phyloP scores from a whole-genome alignment of 805 yeast species.

The Candida multigemmis region DNA sequence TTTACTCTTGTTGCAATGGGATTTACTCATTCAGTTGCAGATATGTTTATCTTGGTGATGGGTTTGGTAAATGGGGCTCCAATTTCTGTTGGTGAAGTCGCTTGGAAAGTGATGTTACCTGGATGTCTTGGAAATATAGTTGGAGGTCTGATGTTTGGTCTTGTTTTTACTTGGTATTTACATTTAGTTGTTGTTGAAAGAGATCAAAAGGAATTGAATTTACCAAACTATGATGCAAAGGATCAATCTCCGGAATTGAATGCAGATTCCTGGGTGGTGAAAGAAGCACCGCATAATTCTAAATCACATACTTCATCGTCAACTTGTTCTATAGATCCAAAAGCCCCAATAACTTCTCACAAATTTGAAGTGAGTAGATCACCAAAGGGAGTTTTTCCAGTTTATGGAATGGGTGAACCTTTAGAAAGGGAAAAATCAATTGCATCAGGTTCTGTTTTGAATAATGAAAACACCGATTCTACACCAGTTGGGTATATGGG shows the following conservation, averaged over 20 bases:
- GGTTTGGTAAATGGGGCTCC: slow-evolving; percentile 64
- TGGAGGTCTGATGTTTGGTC: slow-evolving; percentile 67
- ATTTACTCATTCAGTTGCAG: slow-evolving; percentile 75
- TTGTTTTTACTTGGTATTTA: slow-evolving; percentile 61
- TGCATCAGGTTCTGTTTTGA: slow-evolving; percentile 24
- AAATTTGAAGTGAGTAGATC: slow-evolving; percentile 20
- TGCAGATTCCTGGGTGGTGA: slow-evolving; percentile 71
- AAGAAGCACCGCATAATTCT: neutral
- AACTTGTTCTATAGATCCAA: no score
- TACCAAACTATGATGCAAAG: slow-evolving; percentile 61
- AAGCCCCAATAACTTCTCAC: neutral
- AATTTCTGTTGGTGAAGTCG: slow-evolving; percentile 50
- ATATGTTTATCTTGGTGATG: slow-evolving; percentile 60
- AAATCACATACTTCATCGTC: neutral
- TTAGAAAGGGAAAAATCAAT: slow-evolving; percentile 46
- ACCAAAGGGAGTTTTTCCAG: slow-evolving; percentile 76
- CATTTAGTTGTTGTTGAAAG: slow-evolving; percentile 66
- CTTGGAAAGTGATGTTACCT: slow-evolving; percentile 69
- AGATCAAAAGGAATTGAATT: slow-evolving; percentile 50
- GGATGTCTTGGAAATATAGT: slow-evolving; percentile 67
- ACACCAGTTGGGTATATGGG: slow-evolving; percentile 13
- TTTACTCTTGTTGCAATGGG: slow-evolving; percentile 76
- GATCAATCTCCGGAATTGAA: slow-evolving; percentile 78
- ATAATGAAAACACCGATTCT: slow-evolving; percentile 1
- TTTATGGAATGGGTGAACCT: slow-evolving; percentile 68